Percentiles rank a stretch among this genome's conserved stretches.
Conservation (phyloP, 2,329 filamentous ascomycete genomes). For the Trichoderma atroviride region DNA sequence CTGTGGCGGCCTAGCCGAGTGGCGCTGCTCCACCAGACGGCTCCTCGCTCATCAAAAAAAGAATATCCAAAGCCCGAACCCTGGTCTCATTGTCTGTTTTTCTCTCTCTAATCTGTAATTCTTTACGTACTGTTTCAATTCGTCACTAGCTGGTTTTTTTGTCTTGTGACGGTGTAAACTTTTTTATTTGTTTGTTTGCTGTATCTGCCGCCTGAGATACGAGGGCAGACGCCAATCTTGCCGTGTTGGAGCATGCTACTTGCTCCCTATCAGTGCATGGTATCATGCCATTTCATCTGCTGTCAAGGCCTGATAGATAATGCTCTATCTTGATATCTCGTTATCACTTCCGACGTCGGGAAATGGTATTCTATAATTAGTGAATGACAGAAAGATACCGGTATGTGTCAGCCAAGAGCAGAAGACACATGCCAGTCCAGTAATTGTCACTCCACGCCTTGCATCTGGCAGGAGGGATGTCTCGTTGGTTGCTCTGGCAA, state of each 20-base stretch:
- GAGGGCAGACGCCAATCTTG: not conserved
- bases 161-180: conserved; percentile 4
- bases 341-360: conserved; percentile 6
- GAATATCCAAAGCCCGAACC: conserved; percentile 6
- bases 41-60: conserved; percentile 21
- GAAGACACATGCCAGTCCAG: conserved; percentile 1
- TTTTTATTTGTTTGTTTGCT: not conserved
- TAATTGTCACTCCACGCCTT: not conserved
- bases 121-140: not conserved
- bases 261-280: not conserved
- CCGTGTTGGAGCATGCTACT: not conserved
- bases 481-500: not conserved
- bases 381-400: not conserved
- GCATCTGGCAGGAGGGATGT: not conserved
- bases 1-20: conserved; percentile 25
- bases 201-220: conserved; percentile 1
- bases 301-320: not conserved
- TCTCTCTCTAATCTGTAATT: not conserved
- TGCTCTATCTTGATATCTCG: conserved; percentile 14
- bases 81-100: not conserved
- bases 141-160: not conserved
- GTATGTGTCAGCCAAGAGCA: not conserved
- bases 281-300: conserved; percentile 11
- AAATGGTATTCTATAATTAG: conserved; percentile 4
- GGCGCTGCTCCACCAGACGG: conserved; percentile 21